Conservation (phyloP, 495 filamentous ascomycete species). For the Tuber umbilicatum region DNA sequence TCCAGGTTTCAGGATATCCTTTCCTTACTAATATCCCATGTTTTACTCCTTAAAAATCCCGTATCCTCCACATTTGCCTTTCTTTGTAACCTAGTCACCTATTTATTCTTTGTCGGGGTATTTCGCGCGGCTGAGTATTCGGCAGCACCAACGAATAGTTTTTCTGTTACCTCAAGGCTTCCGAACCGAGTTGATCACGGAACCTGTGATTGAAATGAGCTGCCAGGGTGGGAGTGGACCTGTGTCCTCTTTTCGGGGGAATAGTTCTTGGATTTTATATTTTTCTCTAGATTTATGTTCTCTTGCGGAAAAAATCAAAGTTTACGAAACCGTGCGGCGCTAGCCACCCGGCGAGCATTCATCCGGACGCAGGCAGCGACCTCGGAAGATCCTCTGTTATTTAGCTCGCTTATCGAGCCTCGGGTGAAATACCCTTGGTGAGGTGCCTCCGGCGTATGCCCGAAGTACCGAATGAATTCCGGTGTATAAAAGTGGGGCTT, state of each 20-base stretch:
- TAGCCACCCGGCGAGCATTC: background rate
- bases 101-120: background rate
- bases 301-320: background rate
- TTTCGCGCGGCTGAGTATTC: background rate
- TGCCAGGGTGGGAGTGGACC: background rate
- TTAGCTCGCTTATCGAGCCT: background rate
- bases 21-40: background rate
- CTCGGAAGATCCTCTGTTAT: background rate
- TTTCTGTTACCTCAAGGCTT: background rate
- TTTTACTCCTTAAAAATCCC: background rate
- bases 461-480: background rate
- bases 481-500: background rate
- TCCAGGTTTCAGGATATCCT: background rate
- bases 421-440: background rate
- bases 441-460: background rate
- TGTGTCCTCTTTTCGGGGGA: background rate
- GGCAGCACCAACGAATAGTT: background rate
- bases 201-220: background rate
- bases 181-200: background rate
- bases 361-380: background rate
- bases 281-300: background rate
- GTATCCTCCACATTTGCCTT: background rate
- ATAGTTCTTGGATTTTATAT: background rate
- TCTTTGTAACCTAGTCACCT: background rate
- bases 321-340: background rate